phyloP scores from a whole-genome alignment of 371 early-diverging fungal genomes.

The Rhizomucor pusillus region DNA sequence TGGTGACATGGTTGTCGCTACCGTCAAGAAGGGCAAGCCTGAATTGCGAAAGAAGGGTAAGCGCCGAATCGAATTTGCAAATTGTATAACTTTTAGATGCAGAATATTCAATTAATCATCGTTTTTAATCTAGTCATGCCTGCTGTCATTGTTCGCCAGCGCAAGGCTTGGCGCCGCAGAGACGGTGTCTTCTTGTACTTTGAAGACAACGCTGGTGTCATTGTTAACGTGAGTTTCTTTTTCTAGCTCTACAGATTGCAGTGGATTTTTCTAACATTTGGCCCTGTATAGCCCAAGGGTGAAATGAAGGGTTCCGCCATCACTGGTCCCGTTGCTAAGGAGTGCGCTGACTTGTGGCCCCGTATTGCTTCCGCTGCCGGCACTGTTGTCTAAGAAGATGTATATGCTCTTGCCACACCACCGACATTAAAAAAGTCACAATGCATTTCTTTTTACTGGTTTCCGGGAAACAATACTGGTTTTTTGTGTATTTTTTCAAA shows the following conservation, averaged over 20 bases:
- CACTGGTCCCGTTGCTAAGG: conserved; percentile 99
- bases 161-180: conserved; percentile 99
- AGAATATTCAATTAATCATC: neutral
- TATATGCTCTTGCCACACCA: neutral
- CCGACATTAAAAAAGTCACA: neutral
- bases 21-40: conserved; percentile 99
- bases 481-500: too few species aligned
- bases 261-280: neutral
- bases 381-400: conserved; percentile 66
- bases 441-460: neutral
- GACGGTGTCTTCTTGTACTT: conserved; percentile 99
- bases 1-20: conserved; percentile 99
- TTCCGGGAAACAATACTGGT: neutral
- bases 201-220: conserved; percentile 76
- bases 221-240: conserved; percentile 40
- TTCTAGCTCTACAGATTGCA: neutral
- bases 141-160: conserved; percentile 99
- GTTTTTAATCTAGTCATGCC: conserved; percentile 79
- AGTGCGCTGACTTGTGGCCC: conserved; percentile 99
- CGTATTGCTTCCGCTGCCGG: conserved; percentile 99
- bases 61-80: too few species aligned
- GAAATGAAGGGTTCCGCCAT: conserved; percentile 99
- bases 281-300: conserved; percentile 85
- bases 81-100: conserved; percentile 1
- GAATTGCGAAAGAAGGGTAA: conserved; percentile 99